phyloP scores from a whole-genome alignment of 257 asterid species.

The Plantago major region DNA sequence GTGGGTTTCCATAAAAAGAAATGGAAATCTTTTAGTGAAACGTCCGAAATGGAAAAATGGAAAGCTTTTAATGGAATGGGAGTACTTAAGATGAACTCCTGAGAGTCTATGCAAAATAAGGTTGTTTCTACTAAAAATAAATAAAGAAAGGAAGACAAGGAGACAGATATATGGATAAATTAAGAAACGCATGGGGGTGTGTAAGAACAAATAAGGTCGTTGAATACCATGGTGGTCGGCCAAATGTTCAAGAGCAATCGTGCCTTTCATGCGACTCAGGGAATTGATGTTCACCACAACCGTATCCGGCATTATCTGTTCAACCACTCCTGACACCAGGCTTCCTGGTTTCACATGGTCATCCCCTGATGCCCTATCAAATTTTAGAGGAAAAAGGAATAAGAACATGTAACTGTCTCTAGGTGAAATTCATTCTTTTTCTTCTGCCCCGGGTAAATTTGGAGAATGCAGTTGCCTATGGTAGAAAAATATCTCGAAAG shows the following conservation, averaged over 20 bases:
- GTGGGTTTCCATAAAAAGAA: no score
- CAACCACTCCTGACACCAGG: conserved; percentile 82
- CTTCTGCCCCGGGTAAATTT: no score
- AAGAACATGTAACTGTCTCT: conserved; percentile 13
- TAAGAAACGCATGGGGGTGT: no score
- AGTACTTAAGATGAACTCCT: no score
- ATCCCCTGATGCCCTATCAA: conserved; percentile 44
- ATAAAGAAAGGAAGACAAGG: no score
- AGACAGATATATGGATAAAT: no score
- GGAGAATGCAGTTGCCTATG: no score
- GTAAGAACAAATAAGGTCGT: not conserved
- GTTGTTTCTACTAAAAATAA: no score
- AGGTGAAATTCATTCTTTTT: not conserved
- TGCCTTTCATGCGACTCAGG: conserved; percentile 63
- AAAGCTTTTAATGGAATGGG: no score
- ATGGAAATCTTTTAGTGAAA: no score
- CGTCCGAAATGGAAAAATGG: no score
- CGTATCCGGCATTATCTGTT: conserved; percentile 51
- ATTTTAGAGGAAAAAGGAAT: conserved; percentile 1
- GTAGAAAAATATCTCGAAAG: no score
- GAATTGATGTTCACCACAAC: conserved; percentile 47
- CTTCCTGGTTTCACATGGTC: conserved; percentile 61
- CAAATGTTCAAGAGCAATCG: conserved; percentile 73
- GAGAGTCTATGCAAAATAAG: not conserved
- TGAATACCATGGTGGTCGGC: conserved; percentile 77